phyloP scores from a whole-genome alignment of 805 yeast species.

The Wickerhamomyces sydowiorum region DNA sequence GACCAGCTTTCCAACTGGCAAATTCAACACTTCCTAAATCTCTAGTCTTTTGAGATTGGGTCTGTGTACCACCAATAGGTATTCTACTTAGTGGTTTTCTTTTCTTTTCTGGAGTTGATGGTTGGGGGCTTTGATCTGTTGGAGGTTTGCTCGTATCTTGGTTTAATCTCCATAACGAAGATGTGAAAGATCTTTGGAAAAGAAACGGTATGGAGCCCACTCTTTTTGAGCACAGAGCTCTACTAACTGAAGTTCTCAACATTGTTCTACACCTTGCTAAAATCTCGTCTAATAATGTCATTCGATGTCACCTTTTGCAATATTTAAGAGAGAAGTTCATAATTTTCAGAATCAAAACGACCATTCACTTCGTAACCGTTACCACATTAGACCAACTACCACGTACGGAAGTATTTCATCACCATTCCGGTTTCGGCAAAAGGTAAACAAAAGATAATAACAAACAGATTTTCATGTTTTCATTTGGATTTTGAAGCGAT shows the following conservation, averaged over 20 bases:
- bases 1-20: slow-evolving; percentile 80
- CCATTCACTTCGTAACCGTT: background rate
- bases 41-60: slow-evolving; percentile 26
- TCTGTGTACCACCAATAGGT: slow-evolving; percentile 59
- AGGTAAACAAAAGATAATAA: slow-evolving; percentile 13
- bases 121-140: slow-evolving; percentile 12
- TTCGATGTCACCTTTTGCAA: too few relatives aligned
- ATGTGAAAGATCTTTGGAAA: slow-evolving; percentile 7
- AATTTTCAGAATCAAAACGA: too few relatives aligned
- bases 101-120: slow-evolving; percentile 6
- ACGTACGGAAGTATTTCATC: slow-evolving; percentile 1
- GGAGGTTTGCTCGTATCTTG: slow-evolving; percentile 5
- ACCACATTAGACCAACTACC: background rate
- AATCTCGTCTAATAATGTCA: too few relatives aligned
- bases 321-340: too few relatives aligned
- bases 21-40: slow-evolving; percentile 53
- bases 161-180: slow-evolving; percentile 12
- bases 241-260: background rate
- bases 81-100: slow-evolving; percentile 73
- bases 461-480: background rate
- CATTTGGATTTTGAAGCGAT: background rate
- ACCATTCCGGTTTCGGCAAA: slow-evolving; percentile 14
- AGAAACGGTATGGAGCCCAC: background rate
- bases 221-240: background rate
- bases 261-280: background rate